These are phyloP conservation scores for Silene coronaria DNA, from an alignment of 179 eudicot genomes.

Conservation along the genomic window DNA sequence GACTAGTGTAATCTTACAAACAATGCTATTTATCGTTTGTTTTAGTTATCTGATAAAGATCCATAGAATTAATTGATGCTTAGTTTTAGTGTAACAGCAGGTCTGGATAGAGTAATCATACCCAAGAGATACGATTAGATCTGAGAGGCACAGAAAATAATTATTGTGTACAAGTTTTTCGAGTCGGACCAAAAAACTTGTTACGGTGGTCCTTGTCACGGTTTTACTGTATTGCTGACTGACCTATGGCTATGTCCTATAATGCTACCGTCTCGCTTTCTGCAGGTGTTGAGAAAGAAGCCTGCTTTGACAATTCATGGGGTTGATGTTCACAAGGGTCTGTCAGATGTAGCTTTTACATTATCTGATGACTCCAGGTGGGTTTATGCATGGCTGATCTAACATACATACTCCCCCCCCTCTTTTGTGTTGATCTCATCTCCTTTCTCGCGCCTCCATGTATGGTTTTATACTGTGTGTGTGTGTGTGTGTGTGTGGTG, in stretches of 20 bases:
- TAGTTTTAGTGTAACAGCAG: not conserved
- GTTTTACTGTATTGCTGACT: not conserved
- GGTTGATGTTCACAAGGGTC: slow-evolving; percentile 41
- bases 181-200: not conserved
- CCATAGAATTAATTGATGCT: not conserved
- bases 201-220: not conserved
- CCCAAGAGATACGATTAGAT: not conserved
- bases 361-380: slow-evolving; percentile 59
- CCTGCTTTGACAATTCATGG: slow-evolving; percentile 53
- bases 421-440: not conserved
- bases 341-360: slow-evolving; percentile 76
- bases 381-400: slow-evolving; percentile 18
- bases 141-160: not conserved
- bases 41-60: not conserved
- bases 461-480: not conserved
- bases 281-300: slow-evolving; percentile 64
- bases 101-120: not conserved
- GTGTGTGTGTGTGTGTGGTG: too few relatives aligned
- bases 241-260: not conserved
- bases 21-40: slow-evolving; percentile 1
- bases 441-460: not conserved
- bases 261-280: slow-evolving; percentile 14
- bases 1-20: not conserved
- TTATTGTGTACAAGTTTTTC: not conserved
- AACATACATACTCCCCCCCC: not conserved